A percentile compares a stretch with the other conserved stretches of the same genome.
Conservation (phyloP, 768 basidiomycete species). For the Lactarius tabidus region DNA sequence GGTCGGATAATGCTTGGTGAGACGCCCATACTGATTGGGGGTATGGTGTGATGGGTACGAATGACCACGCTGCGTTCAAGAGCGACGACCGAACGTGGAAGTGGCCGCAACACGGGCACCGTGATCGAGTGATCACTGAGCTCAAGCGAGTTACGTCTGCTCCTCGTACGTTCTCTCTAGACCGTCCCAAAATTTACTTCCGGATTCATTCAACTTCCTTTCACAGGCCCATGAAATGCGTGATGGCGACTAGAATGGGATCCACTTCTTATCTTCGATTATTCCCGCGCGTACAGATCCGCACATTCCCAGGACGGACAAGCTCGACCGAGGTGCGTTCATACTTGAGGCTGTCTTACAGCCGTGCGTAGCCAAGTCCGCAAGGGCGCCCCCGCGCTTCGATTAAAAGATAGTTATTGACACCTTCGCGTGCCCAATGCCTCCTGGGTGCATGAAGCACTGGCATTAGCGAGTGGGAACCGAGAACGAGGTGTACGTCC, state of each 20-base stretch:
- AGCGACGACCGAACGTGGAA: constrained; percentile 80
- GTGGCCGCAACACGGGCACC: constrained; percentile 88
- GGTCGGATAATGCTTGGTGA: too few relatives aligned
- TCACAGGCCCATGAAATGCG: constrained; percentile 60
- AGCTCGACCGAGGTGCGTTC: constrained; percentile 63
- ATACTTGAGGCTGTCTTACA: constrained; percentile 69
- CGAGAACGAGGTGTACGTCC: constrained; percentile 28
- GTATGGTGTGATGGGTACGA: constrained; percentile 98
- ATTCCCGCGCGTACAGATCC: constrained; percentile 48
- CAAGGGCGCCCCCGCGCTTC: constrained; percentile 69
- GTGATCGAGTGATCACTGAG: constrained; percentile 77
- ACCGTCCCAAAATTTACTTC: background rate
- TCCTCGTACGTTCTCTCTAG: constrained; percentile 67
- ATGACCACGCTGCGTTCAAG: constrained; percentile 52
- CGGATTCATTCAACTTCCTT: background rate
- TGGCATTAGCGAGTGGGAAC: background rate
- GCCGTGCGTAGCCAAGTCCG: constrained; percentile 84
- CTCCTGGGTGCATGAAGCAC: constrained; percentile 21
- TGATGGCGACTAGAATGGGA: constrained; percentile 93
- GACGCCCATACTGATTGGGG: too few relatives aligned
- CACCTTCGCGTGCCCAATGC: constrained; percentile 51
- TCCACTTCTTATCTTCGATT: constrained; percentile 94
- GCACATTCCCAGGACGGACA: constrained; percentile 58
- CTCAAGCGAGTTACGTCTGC: constrained; percentile 71
- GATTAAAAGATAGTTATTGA: constrained; percentile 78